Base-by-base conservation (phyloP, 2,329 filamentous ascomycete genomes). In the Curvularia sp. region DNA sequence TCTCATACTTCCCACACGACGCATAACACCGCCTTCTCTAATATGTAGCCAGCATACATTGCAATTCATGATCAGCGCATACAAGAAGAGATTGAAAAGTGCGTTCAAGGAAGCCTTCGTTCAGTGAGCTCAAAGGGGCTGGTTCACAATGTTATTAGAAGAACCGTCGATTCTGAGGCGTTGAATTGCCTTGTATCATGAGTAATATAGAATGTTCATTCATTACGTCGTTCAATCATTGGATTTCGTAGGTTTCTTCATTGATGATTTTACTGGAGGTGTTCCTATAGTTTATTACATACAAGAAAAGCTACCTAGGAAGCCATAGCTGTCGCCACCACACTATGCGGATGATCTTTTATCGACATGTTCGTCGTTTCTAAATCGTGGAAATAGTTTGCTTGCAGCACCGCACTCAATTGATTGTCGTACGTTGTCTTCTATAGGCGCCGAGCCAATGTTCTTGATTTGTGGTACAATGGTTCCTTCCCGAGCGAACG, bases 401-500 rank as follows among this genome's bases (percentile, higher is more conserved):
- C 36, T 51, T 19, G 38, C 49, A 27, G 49, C 36, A 5, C 25
- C n/a, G n/a, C 15, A 32, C 15, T 51, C 49, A 8, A 51, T 51
- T 3, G 49, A 51, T n/a, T 41, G 15, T 9, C 49, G 34, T n/a
- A 6, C 27, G 2, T 28, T 12, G n/a, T 42, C 38, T 18, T 23
- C 38, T 18, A 42, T 51, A 15, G 7, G 3, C 27, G 21, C 23
- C 8, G 27, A 38, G 3, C 9, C 3, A 13, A 56, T 56, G 13
- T 50, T 56, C 9, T 25, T 39, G 15, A 56, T 50, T 28, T 56
- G 53, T 4, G 47, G 39, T n/a, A 5, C n/a, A n/a, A 56, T 51
- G 9, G 53, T 56, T 18, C 27, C 21, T 39, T 56, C 53, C 10
- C 53, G 38, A n/a, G 46, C 53, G 38, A 56, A 56, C 36, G 46